phyloP scores from a whole-genome alignment of 257 asterid genomes.

The Penstemon eatonii region DNA sequence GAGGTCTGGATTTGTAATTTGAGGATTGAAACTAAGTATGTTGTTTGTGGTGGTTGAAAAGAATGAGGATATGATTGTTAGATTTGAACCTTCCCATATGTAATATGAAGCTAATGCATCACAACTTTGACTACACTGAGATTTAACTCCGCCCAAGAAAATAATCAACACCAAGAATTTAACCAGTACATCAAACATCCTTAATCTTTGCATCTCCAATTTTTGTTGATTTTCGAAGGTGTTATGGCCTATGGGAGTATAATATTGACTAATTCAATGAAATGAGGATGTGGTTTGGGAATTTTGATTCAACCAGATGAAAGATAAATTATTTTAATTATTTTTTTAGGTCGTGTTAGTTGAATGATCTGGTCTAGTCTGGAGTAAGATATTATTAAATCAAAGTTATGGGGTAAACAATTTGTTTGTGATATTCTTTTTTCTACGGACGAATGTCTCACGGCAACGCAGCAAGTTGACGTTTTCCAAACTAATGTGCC shows the following conservation, averaged over 20 bases:
- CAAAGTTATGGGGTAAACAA: slow-evolving; percentile 12
- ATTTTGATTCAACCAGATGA: not conserved
- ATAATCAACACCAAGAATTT: slow-evolving; percentile 22
- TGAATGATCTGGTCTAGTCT: slow-evolving; percentile 26
- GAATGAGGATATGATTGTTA: slow-evolving; percentile 44
- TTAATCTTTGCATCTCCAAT: slow-evolving; percentile 28
- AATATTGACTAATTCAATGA: not conserved
- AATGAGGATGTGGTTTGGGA: not conserved
- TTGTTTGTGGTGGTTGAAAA: slow-evolving; percentile 46
- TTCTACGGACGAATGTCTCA: not conserved
- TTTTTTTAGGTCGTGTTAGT: slow-evolving; percentile 19
- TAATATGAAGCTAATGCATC: slow-evolving; percentile 70
- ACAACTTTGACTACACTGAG: slow-evolving; percentile 43
- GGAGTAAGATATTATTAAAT: not conserved
- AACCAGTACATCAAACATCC: slow-evolving; percentile 9
- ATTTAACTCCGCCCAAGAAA: slow-evolving; percentile 37
- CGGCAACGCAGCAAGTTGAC: slow-evolving; percentile 8
- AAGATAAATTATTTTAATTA: not conserved
- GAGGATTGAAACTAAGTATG: slow-evolving; percentile 52
- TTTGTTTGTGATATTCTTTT: not conserved
- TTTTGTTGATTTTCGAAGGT: slow-evolving; percentile 5
- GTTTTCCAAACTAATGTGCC: not conserved
- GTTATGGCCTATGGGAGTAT: not conserved
- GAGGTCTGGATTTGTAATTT: slow-evolving; percentile 39
- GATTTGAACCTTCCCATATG: slow-evolving; percentile 46